Base-by-base conservation (phyloP, 176 grass and related monocot species). In the Musa schizocarpa region DNA sequence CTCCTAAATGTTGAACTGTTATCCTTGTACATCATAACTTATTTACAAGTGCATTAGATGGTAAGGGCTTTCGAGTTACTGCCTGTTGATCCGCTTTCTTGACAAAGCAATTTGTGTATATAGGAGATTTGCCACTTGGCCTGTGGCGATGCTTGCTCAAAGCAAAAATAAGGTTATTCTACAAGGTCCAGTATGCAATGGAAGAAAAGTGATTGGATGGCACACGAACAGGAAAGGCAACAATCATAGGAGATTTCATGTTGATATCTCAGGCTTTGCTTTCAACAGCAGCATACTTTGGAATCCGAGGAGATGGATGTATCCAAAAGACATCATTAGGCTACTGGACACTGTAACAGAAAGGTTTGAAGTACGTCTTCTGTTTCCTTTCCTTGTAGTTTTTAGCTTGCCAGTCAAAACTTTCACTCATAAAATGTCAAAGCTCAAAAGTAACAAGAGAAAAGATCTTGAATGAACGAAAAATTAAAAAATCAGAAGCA, bases 111-210 rank as follows among this genome's bases (percentile, higher is more conserved):
- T 21, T 56, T 26, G 68, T 34, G 17, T 76, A 27, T 77, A 25
- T 66, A 92, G 89, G 83, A 85, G 80, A 65, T 88, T 92, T 54
- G 86, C 86, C 66, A 84, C 89, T 54, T 92, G 89, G 89, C 89
- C 89, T 1, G 81, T 92, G 13, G 83, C 89, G 71, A 86, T 77
- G 67, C 76, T 88, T 51, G 52, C 72, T 27, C 54, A 54, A 25
- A 78, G 81, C 52, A 92, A 86, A 83, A 82, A 25, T 25, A 86
- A 82, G 80, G 66, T 54, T 6, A 71, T 84, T 77, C 57, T 92
- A 11, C 50, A 88, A 92, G 86, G 89, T 1, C 89, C 89, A 0
- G 82, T 92, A 23, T 92, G 89, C 67, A 72, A 84, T 5, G 76
- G 82, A 13, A 74, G 59, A 69, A 67, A 34, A 13, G 89, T 92